Evolutionary conservation across 495 filamentous ascomycete species (phyloP).

Genomic region (Aspergillus egyptiacus): DNA sequence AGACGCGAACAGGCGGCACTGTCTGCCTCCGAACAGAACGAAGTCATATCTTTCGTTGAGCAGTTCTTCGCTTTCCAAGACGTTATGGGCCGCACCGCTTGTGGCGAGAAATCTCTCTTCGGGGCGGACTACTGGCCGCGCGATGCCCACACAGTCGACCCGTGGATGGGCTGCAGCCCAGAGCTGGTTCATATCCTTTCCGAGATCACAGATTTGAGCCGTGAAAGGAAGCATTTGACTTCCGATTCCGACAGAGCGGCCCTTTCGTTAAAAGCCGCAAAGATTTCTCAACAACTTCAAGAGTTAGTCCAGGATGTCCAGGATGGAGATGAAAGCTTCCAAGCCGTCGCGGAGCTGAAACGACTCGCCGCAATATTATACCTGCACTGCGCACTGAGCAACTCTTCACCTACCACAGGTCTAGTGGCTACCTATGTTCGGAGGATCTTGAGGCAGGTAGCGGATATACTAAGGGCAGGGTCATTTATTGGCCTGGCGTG

Average conservation of each 20-base stretch:
- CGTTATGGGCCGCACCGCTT: constrained; percentile 44
- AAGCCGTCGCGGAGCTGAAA: constrained; percentile 36
- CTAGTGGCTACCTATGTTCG: constrained; percentile 33
- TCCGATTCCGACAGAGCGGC: constrained; percentile 20
- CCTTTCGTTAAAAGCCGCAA: constrained; percentile 28
- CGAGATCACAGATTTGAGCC: constrained; percentile 39
- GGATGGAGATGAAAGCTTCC: constrained; percentile 31
- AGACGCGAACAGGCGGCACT: constrained; percentile 22
- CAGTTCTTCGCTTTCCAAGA: constrained; percentile 46
- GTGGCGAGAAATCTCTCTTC: constrained; percentile 36
- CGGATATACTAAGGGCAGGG: constrained; percentile 29
- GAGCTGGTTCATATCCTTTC: constrained; percentile 37
- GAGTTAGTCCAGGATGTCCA: constrained; percentile 32
- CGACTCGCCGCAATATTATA: constrained; percentile 38
- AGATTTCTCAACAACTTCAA: constrained; percentile 27
- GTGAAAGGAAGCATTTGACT: constrained; percentile 24
- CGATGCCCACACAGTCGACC: constrained; percentile 31
- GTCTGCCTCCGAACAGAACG: constrained; percentile 17
- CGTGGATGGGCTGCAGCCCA: constrained; percentile 45
- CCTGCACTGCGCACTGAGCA: constrained; percentile 37
- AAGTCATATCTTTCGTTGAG: constrained; percentile 35
- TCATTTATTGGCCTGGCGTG: constrained; percentile 32
- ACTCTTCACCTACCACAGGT: constrained; percentile 32
- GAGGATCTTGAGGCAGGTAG: constrained; percentile 30
- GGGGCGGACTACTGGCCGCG: constrained; percentile 40